Evolutionary conservation across 2,329 filamentous ascomycete genomes (phyloP).

Genomic region (Aspergillus pseudonomiae): DNA sequence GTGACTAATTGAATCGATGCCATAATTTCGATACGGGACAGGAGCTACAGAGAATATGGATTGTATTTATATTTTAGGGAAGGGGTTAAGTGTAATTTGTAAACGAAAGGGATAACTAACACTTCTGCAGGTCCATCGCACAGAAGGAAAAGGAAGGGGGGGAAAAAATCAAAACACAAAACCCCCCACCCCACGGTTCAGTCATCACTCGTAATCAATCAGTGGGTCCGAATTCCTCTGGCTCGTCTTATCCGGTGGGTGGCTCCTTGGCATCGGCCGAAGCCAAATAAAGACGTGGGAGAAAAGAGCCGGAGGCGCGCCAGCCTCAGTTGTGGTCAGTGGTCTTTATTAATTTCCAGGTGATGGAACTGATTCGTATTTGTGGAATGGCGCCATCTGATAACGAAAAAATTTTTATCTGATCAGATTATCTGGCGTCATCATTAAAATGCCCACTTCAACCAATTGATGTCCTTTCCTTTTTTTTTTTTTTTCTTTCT

Average conservation of each 20-base stretch:
- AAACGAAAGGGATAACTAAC: not conserved
- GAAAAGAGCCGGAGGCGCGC: conserved; percentile 3
- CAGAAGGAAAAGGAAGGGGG: not conserved
- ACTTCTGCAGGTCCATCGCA: not conserved
- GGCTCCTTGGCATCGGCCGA: not conserved
- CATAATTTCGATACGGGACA: not conserved
- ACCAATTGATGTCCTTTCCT: not conserved
- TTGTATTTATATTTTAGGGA: not conserved
- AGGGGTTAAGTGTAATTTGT: not conserved
- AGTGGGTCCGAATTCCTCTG: conserved; percentile 7
- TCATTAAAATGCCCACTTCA: not conserved
- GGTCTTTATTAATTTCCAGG: not conserved
- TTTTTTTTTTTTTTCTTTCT: too few species aligned
- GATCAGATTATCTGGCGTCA: conserved; percentile 27
- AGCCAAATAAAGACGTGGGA: not conserved
- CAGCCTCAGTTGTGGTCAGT: conserved; percentile 5
- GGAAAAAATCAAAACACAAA: not conserved
- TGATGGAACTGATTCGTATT: conserved; percentile 7
- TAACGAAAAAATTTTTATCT: conserved; percentile 30
- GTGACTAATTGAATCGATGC: not conserved
- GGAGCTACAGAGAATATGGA: not conserved
- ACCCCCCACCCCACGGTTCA: not conserved
- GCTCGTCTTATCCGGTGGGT: not conserved
- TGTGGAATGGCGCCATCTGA: conserved; percentile 28
- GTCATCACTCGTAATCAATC: conserved; percentile 17